A percentile compares a stretch with the other conserved stretches of the same genome.
Conservation (phyloP, 768 basidiomycete genomes). For the Postia placenta region DNA sequence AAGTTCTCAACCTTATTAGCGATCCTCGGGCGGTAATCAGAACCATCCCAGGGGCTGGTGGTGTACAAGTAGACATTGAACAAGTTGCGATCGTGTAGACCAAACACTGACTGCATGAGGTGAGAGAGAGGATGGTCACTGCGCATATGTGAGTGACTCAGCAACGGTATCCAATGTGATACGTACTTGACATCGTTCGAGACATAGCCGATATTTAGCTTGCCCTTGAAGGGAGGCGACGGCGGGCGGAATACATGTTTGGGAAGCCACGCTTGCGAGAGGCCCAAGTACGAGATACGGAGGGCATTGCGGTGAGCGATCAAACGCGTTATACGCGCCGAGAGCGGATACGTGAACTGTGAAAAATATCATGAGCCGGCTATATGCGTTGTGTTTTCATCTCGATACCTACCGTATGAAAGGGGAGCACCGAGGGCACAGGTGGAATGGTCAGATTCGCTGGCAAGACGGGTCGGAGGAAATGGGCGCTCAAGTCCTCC, state of each 20-base stretch:
- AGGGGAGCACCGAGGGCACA: constrained; percentile 40
- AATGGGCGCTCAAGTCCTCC: constrained; percentile 10
- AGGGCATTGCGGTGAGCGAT: constrained; percentile 44
- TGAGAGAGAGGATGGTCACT: constrained; percentile 49
- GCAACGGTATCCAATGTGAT: background rate
- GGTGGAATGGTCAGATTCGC: constrained; percentile 24
- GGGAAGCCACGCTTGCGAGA: constrained; percentile 36
- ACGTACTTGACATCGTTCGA: constrained; percentile 41
- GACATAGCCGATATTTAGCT: constrained; percentile 43
- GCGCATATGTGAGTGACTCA: background rate
- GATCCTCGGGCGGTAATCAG: constrained; percentile 37
- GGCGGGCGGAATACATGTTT: constrained; percentile 33
- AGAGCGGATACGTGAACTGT: constrained; percentile 42
- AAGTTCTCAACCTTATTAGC: constrained; percentile 34
- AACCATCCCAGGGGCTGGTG: constrained; percentile 41
- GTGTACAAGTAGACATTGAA: constrained; percentile 44
- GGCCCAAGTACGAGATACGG: constrained; percentile 36
- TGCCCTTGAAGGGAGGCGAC: constrained; percentile 31
- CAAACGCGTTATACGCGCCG: constrained; percentile 34
- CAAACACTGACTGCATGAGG: constrained; percentile 46
- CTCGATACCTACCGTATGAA: constrained; percentile 35
- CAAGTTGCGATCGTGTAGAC: constrained; percentile 31
- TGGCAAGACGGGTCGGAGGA: constrained; percentile 14
- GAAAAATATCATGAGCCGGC: background rate
- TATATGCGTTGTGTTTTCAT: background rate